Evolutionary conservation across 139 green algal genomes (phyloP), one percentile per base, ranked within the genome.

Genomic region (Gonium pectorale): DNA sequence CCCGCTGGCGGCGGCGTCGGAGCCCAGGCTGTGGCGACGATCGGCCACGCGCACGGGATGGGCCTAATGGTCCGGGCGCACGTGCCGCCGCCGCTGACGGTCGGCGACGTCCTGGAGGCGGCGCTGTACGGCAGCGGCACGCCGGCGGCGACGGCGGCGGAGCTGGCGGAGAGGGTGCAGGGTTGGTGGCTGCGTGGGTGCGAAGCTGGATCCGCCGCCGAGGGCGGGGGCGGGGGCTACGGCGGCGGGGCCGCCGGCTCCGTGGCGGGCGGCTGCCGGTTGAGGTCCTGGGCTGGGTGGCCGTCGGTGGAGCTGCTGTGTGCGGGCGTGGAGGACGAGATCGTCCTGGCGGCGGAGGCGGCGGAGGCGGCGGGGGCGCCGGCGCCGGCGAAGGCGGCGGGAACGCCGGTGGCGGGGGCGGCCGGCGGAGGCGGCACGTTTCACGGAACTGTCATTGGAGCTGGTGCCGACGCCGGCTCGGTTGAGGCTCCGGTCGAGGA

Each of bases 251-350:
- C 22, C 35, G 49, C 35, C 24, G 52, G 35, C 31, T 4, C 37
- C 35, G 72, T n/a, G 35, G 11, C 44, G 9, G 51, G 35, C 19
- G 31, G 46, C 46, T 19, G 72, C 19, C 26, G 37, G 54, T 17
- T 67, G 54, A 5, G 29, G 35, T 56, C 73, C 0, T 81, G 73
- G 73, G 22, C 26, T 41, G 73, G 73, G 21, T 81, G 73, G 73
- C 15, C 73, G 15, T 54, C 73, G 8, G 54, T 81, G 17, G 29
- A 41, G 26, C 41, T 46, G 22, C 54, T 81, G 52, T 81, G 73
- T 29, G 54, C 73, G 9, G 73, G 73, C 9, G 73, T 81, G 24
- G 73, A 69, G 54, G 73, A 81, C 15, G 73, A 81, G 54, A 69
- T 69, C 5, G 54, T 29, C 4, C 38, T 59, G 73, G 41, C 15